Evolutionary conservation across 371 early-diverging fungal species (phyloP).

Genomic region (Apophysomyces ossiformis): DNA sequence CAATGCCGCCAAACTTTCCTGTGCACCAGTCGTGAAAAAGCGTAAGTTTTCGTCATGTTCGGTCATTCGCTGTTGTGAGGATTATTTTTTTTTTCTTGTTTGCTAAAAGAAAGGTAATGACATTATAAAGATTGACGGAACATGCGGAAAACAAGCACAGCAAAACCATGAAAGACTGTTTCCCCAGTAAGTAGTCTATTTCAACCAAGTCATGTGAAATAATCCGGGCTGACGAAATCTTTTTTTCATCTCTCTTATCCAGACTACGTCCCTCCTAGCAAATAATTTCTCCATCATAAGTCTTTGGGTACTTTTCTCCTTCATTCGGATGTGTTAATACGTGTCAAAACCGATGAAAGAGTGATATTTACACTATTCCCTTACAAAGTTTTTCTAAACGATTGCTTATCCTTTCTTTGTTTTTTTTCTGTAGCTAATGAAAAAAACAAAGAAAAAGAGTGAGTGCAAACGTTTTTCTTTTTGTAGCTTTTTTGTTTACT

Average conservation of each 20-base stretch:
- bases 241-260: not conserved
- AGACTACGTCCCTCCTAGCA: conserved; percentile 8
- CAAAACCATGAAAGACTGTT: conserved; percentile 80
- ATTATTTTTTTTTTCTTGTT: no score
- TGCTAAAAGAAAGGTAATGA: not conserved
- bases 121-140: conserved; percentile 57
- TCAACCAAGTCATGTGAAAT: no score
- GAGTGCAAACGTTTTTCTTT: not conserved
- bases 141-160: conserved; percentile 84
- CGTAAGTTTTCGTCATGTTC: conserved; percentile 44
- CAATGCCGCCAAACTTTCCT: conserved; percentile 85
- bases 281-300: not conserved
- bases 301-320: not conserved
- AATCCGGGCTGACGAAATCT: no score
- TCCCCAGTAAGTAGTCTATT: conserved; percentile 62
- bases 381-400: conserved; percentile 2
- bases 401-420: not conserved
- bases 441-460: not conserved
- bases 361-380: no score
- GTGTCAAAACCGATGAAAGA: no score
- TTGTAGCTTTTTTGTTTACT: not conserved
- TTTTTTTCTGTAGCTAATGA: not conserved
- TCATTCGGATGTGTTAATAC: not conserved
- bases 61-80: no score
- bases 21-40: conserved; percentile 77